Evolutionary conservation across 1,284 basidiomycete species (phyloP).

Genomic region (Thecaphora thlaspeos): DNA sequence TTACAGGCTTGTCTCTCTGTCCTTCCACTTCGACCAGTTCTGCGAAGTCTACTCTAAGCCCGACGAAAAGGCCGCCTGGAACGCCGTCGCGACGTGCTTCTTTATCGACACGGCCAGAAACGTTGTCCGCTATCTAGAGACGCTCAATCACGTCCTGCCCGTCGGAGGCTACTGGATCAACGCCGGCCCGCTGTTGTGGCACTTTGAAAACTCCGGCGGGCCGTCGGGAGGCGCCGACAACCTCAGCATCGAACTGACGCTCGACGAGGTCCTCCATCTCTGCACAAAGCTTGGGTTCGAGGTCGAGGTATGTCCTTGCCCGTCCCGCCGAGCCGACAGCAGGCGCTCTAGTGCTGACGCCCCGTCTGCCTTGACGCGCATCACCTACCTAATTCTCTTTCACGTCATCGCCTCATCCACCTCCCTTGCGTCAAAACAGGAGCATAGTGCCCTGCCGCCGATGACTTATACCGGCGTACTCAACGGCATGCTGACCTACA

Average conservation of each 20-base stretch:
- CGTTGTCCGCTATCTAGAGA: constrained; percentile 51
- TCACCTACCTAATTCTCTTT: no score
- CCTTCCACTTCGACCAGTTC: constrained; percentile 8
- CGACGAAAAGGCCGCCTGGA: constrained; percentile 73
- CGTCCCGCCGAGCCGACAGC: no score
- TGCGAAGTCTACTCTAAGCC: constrained; percentile 59
- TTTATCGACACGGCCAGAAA: constrained; percentile 82
- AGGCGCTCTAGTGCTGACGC: no score
- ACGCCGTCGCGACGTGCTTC: constrained; percentile 90
- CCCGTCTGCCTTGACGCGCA: no score
- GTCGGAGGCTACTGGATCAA: constrained; percentile 52
- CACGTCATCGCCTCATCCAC: no score
- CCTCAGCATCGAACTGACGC: constrained; percentile 72
- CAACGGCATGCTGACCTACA: constrained; percentile 80
- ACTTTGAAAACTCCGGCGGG: constrained; percentile 79
- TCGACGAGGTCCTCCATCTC: constrained; percentile 81
- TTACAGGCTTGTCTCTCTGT: not conserved
- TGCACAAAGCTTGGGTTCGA: constrained; percentile 77
- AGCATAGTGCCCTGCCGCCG: constrained; percentile 75
- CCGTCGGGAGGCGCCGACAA: constrained; percentile 8
- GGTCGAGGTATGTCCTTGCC: constrained; percentile 65
- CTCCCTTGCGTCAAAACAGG: no score
- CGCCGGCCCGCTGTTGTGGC: constrained; percentile 87
- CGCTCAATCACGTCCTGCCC: constrained; percentile 48
- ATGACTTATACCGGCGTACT: constrained; percentile 80